Base-by-base conservation (phyloP, 306 rosid genomes). In the Trifolium pratense region DNA sequence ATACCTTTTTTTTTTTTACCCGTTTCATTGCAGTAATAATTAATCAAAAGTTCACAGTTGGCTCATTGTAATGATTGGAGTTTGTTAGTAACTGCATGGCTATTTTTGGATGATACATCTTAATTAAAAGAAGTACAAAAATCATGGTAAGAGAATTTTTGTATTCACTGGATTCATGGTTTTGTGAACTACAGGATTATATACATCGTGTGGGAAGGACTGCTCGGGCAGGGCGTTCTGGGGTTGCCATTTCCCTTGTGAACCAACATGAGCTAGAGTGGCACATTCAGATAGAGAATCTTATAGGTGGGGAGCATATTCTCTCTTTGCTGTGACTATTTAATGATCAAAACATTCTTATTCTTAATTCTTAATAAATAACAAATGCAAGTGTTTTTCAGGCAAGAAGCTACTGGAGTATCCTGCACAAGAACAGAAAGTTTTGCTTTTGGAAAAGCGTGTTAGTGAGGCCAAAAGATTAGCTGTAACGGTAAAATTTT, bases 141-240 rank as follows among this genome's bases (percentile, higher is more conserved):
- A 17, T 69, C 13, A 16, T 58, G n/a, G 20, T 59, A 55, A 1
- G 43, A 17, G 31, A 39, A 25, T 48, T 29, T 32, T 55, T 14
- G 18, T 66, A 17, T 42, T 67, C 15, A 6, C 59, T 68, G 31
- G 17, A 84, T 58, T 83, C 13, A 71, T 77, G 58, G 73, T 51
- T 62, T 52, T 65, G 73, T 61, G 66, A 17, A 29, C 52, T 48
- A 7, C 85, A 93, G 98, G 93, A 93, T 82, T 93, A 93, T 72
- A 89, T 90, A 53, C 97, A 93, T 84, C 84, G 97, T 60, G 97
- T 93, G 34, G 98, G 98, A 81, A 93, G 98, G 63, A 93, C 98
- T 46, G 98, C 98, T 75, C 93, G 98, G 37, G 97, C 97, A 9
- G 98, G 98, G 64, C 84, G 98, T 46, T 87, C 88, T 2, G 97